Evolutionary conservation across 106 monocot genomes (phyloP), one percentile per base, ranked within the genome.

Genomic region (Allium sativum): DNA sequence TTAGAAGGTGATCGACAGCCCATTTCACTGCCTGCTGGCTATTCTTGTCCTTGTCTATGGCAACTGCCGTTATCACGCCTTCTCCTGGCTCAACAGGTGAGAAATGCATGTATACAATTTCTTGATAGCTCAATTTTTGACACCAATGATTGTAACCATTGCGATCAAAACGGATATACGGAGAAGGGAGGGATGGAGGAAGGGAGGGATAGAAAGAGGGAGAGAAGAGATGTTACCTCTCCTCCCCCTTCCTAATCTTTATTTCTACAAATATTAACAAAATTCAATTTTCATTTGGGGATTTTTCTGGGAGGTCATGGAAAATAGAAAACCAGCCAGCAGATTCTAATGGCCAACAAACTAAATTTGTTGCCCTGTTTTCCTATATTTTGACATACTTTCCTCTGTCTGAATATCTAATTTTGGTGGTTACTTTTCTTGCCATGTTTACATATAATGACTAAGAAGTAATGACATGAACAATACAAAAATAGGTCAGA

Each of bases 41-140:
- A 67, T 67, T 82, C 73, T 80, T 86, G 68, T 90, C 90, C 59
- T 42, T 71, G 69, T 95, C 95, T 13, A 90, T 45, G 16, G 90
- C 90, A 56, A 95, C 95, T 10, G 75, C 83, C 19, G 81, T 78
- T 13, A 17, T 11, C 4, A 21, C 6, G 21, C 12, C 6, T 42
- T 62, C 62, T 3, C 46, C 62, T 12, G 21, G 21, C 1, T 62
- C 18, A 11, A 47, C 0, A 0, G 62, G 62, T 19, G 62, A 46
- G 18, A 4, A 47, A 4, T 62, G 45, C 62, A 62, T 62, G 10
- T 20, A n/a, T 2, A 0, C 58, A 13, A 10, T 21, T 21, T 31
- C 31, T 56, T 13, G 10, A 6, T 56, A 12, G 1, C 18, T 56
- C 18, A 31, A 31, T 8, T n/a, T 20, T 7, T 8, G 10, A 21